Percentiles rank a stretch among this genome's conserved stretches.
Evolutionary conservation across 169 alveolate species (phyloP).

Genomic region (Hepatocystis sp.): DNA sequence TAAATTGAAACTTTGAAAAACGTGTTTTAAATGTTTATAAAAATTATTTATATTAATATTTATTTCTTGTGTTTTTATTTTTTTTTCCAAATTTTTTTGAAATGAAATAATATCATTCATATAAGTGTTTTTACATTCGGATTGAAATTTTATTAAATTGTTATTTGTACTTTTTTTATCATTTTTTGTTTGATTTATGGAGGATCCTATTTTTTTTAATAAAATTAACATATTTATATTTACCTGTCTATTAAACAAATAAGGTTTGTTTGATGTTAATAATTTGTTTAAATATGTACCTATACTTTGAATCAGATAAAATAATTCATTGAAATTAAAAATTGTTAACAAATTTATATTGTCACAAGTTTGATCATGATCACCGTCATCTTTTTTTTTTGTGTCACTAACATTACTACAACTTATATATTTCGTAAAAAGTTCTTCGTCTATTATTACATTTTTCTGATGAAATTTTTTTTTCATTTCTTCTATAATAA

Average conservation of each 20-base stretch:
- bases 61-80: conserved; percentile 22
- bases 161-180: conserved; percentile 12
- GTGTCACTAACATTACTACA: conserved; percentile 2
- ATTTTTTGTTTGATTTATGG: too few relatives aligned
- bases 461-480: too few relatives aligned
- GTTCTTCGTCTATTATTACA: too few relatives aligned
- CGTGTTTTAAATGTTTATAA: conserved; percentile 6
- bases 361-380: not conserved
- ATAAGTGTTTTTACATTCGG: conserved; percentile 4
- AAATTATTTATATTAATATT: conserved; percentile 34
- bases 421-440: not conserved
- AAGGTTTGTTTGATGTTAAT: conserved; percentile 25
- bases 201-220: conserved; percentile 14
- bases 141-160: conserved; percentile 21
- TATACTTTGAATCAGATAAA: conserved; percentile 26
- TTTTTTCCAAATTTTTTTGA: conserved; percentile 18
- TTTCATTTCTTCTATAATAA: not conserved
- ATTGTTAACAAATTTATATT: not conserved
- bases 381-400: too few relatives aligned
- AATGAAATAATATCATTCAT: conserved; percentile 6
- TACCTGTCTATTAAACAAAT: conserved; percentile 32
- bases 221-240: conserved; percentile 19
- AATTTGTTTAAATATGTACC: conserved; percentile 2
- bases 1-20: not conserved
- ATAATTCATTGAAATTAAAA: conserved; percentile 22